Base-by-base conservation (phyloP, 2,329 filamentous ascomycete genomes). In the Fonsecaea erecta region DNA sequence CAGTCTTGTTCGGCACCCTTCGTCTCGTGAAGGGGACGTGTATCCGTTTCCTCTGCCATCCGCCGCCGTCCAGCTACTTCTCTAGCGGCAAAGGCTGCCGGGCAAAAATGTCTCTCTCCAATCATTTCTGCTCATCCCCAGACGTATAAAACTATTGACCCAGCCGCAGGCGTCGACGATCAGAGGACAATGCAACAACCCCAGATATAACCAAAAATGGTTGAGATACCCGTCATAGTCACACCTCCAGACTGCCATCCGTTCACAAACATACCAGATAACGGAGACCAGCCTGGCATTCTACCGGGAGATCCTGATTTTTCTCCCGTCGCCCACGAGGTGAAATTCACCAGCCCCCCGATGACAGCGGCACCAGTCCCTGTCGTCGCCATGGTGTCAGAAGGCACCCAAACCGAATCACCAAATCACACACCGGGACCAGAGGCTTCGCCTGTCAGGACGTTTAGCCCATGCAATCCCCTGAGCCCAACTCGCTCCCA, bases 201-300 rank as follows among this genome's bases (percentile, higher is more conserved):
- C 35, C 61, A 59, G 57, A 60, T 60, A 35, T 37, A 34, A n/a
- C 26, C 12, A 55, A 52, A 57, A 56, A 66, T 66, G 67, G 53
- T 56, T 28, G 63, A 60, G 9, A 65, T 68, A 26, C 64, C 67
- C 30, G 64, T 68, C 43, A 48, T 63, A 28, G 34, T 68, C 16
- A 66, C 57, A 35, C 62, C 67, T 9, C 67, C 67, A 43, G 61
- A 60, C 21, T 59, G 54, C 26, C 61, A 68, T 9, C 58, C 64
- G 12, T 30, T 56, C 35, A 26, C 54, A 34, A 37, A 52, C 26
- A 28, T 9, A 18, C 56, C 56, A 52, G 58, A 60, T 28, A 40
- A 53, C 14, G 40, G 51, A 32, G 14, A 26, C n/a, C 21, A 59
- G 28, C 40, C 26, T n/a, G n/a, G 21, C 16, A 24, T 14, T 5